Evolutionary conservation across 345 rosid genomes (phyloP), one percentile per base, ranked within the genome.

Genomic region (Triadica sebifera): DNA sequence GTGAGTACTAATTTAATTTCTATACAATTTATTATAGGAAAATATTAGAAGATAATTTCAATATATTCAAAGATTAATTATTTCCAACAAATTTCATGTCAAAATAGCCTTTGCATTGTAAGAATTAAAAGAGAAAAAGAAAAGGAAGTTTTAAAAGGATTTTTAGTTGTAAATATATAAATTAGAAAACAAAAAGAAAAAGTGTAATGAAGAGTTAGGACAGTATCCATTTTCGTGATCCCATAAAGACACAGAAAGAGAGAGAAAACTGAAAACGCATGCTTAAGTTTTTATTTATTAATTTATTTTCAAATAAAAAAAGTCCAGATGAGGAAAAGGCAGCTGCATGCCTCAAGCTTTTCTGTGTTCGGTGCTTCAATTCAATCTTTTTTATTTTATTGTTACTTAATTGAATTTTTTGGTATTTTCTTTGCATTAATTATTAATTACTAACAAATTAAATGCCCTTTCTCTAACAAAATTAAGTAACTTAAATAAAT

Each of bases 201-300:
- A 72, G 20, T 15, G 51, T 6, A 5, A 45, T 16, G 58, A 34
- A 65, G 52, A 37, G 22, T 55, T 55, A 16, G 43, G 38, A 43
- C 47, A 43, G 47, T 43, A 29, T 29, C 9, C 9, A 52, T 39
- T 43, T 64, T 63, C 50, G 39, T 52, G 71, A 65, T 74, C 77
- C 77, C 70, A 45, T 74, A 74, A 74, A 64, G 76, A 74, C 46
- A 51, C n/a, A 16, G 20, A 63, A 12, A 47, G 22, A 25, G 7
- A 70, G 20, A 53, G 73, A 69, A 19, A 20, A 56, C 57, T 52
- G 57, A 52, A 52, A 52, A 52, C 73, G 73, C 74, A 71, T 45
- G 74, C 74, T 71, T 2, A 29, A 29, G 34, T 29, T 29, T 2
- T 29, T 43, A 20, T 55, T 20, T 1, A 55, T n/a, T n/a, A n/a